These are phyloP conservation scores for Globisporangium megalacanthum DNA, from an alignment of 352 stramenopile genomes.

Conservation along the genomic window DNA sequence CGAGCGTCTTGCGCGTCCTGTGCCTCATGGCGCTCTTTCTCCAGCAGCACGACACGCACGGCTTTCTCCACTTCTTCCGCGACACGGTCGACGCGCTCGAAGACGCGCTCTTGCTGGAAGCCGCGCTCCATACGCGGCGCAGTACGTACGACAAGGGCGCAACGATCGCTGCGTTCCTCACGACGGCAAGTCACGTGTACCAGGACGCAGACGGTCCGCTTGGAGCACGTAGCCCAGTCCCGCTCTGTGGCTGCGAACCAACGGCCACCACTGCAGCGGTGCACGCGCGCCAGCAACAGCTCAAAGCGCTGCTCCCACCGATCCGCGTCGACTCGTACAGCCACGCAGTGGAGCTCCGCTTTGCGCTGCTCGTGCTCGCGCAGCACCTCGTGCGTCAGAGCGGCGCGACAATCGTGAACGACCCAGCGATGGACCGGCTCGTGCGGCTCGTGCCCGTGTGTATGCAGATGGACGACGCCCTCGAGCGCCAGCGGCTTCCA, in stretches of 20 bases:
- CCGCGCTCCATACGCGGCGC: constrained; percentile 24
- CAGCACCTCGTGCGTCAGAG: constrained; percentile 30
- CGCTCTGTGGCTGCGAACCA: constrained; percentile 44
- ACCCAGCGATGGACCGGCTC: constrained; percentile 25
- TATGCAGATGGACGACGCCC: constrained; percentile 25
- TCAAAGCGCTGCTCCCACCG: constrained; percentile 43
- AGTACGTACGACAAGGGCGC: constrained; percentile 3
- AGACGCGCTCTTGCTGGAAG: constrained; percentile 53
- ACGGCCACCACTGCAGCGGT: constrained; percentile 22
- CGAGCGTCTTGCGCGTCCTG: constrained; percentile 38
- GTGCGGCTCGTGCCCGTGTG: constrained; percentile 35
- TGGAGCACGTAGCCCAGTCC: constrained; percentile 22
- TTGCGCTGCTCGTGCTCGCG: constrained; percentile 25
- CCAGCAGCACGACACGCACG: constrained; percentile 43
- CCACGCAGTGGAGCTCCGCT: constrained; percentile 27
- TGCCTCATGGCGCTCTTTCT: constrained; percentile 54
- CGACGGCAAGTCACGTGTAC: constrained; percentile 61
- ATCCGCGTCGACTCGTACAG: constrained; percentile 39
- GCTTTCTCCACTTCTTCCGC: constrained; percentile 60
- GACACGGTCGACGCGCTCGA: constrained; percentile 47
- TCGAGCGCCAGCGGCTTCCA: constrained; percentile 2
- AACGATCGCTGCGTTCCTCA: constrained; percentile 40
- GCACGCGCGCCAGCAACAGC: constrained; percentile 29
- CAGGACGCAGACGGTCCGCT: constrained; percentile 51
- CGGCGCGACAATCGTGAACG: constrained; percentile 23